phyloP scores from a whole-genome alignment of 2,329 filamentous ascomycete species.

The Plenodomus lindquistii region DNA sequence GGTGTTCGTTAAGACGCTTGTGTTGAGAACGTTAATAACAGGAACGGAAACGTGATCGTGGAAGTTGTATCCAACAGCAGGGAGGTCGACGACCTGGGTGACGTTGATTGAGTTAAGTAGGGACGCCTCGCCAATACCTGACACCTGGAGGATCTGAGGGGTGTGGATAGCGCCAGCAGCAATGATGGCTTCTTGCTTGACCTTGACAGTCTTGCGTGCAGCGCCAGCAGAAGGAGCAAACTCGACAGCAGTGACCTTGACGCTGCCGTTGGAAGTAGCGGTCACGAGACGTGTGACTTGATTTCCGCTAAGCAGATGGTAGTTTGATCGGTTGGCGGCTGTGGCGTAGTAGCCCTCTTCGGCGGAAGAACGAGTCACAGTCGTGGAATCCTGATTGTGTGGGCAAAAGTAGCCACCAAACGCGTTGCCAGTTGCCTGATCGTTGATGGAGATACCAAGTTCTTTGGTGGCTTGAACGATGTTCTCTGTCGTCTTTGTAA shows the following conservation, averaged over 20 bases:
- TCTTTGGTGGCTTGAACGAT: slow-evolving; percentile 19
- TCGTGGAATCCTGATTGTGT: slow-evolving; percentile 19
- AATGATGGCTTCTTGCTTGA: slow-evolving; percentile 27
- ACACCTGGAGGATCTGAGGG: slow-evolving; percentile 32
- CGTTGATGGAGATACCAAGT: slow-evolving; percentile 19
- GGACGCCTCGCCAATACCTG: slow-evolving; percentile 29
- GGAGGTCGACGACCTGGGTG: slow-evolving; percentile 23
- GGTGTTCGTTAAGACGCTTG: slow-evolving; percentile 6
- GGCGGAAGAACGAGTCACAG: slow-evolving; percentile 22
- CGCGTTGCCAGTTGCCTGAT: slow-evolving; percentile 25
- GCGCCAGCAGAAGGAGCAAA: slow-evolving; percentile 20
- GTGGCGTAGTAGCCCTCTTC: slow-evolving; percentile 25
- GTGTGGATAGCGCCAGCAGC: slow-evolving; percentile 32
- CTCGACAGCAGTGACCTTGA: slow-evolving; percentile 24
- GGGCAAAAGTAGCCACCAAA: slow-evolving; percentile 25
- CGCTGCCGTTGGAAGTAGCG: slow-evolving; percentile 1
- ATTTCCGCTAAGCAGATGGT: slow-evolving; percentile 21
- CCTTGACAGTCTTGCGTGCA: slow-evolving; percentile 14
- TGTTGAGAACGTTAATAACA: slow-evolving; percentile 21
- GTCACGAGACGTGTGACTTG: slow-evolving; percentile 21
- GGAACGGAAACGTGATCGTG: slow-evolving; percentile 22
- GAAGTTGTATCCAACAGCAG: slow-evolving; percentile 29
- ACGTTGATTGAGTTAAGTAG: slow-evolving; percentile 25
- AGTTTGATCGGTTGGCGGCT: slow-evolving; percentile 20
- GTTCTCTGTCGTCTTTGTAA: slow-evolving; percentile 15